Base-by-base conservation (phyloP, 129 eudicot genomes). In the Flaveria linearis region DNA sequence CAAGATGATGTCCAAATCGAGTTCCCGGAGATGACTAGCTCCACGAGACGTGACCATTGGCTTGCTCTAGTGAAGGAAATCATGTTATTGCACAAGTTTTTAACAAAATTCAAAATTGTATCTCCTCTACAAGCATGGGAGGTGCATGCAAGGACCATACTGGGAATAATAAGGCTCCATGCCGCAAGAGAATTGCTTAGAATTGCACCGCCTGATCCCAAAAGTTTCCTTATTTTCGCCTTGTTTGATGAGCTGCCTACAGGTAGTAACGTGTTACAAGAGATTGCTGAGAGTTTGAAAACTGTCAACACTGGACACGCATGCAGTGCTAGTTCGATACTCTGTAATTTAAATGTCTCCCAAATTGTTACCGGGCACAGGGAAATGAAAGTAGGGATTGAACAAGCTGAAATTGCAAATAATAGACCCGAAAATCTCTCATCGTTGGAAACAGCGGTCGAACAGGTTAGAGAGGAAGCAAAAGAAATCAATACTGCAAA, bases 41-140 rank as follows among this genome's bases (percentile, higher is more conserved):
- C 94, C 26, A 95, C 99, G 0, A 91, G 99, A 67, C 92, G 99
- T 11, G 99, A 95, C 78, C 97, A 91, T 71, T 95, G 99, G 99
- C 96, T 91, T 26, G 88, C 97, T n/a, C 86, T 95, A 12, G 75
- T 86, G 50, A 86, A 80, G 74, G 99, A 95, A 76, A 76, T 95
- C 7, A 86, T 89, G 71, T 45, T 91, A 11, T 65, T 95, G 5
- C 99, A 95, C 79, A 83, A 77, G 71, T 91, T 95, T 60, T 64
- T 95, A 39, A 62, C 55, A 12, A 87, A 91, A 47, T 86, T 69
- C 67, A 81, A 85, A 43, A 77, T 89, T 22, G 85, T 82, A 69
- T 84, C 94, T 41, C 75, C 82, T 11, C 33, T 55, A 41, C 85
- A 89, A 80, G 75, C 42, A 41, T 91, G 99, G 99, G 99, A 95